Percentiles rank a stretch among this genome's conserved stretches.
These are phyloP conservation scores for Cladophialophora yegresii DNA, from an alignment of 2,329 filamentous ascomycete species.

Conservation along the genomic window DNA sequence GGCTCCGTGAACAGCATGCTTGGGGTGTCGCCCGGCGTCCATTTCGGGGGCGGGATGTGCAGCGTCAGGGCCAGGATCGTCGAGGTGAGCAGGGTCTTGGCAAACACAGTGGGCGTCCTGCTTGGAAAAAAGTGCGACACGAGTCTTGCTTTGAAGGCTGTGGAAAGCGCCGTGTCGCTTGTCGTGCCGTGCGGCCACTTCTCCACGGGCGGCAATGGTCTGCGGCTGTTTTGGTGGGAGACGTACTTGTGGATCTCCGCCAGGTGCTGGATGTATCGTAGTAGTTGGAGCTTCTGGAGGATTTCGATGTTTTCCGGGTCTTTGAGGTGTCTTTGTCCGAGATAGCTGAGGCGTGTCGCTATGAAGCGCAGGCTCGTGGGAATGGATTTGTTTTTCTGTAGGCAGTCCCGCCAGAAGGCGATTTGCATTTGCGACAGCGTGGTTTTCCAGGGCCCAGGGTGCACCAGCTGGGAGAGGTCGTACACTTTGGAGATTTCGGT, in stretches of 20 bases:
- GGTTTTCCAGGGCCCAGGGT: conserved; percentile 44
- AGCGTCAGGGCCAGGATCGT: conserved; percentile 51
- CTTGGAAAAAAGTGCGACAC: conserved; percentile 48
- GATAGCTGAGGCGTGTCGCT: conserved; percentile 45
- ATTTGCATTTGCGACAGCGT: conserved; percentile 49
- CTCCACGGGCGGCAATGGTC: conserved; percentile 35
- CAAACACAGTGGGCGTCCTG: conserved; percentile 43
- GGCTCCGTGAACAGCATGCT: conserved; percentile 46
- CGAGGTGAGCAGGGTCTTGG: conserved; percentile 48
- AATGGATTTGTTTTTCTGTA: conserved; percentile 42
- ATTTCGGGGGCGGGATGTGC: conserved; percentile 49
- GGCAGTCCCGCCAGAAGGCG: conserved; percentile 47
- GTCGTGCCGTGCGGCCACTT: conserved; percentile 32
- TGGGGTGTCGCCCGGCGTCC: conserved; percentile 43
- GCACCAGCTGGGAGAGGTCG: conserved; percentile 45
- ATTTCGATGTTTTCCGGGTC: conserved; percentile 32
- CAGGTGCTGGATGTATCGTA: conserved; percentile 50
- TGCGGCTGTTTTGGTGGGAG: conserved; percentile 41
- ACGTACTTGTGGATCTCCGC: conserved; percentile 49
- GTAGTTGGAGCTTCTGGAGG: conserved; percentile 43
- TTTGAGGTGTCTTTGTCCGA: conserved; percentile 45
- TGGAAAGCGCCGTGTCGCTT: conserved; percentile 23
- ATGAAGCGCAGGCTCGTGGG: conserved; percentile 49
- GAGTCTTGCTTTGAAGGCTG: conserved; percentile 45
- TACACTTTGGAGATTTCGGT: conserved; percentile 52